A percentile compares a stretch with the other conserved stretches of the same genome.
Conservation (phyloP, 306 rosid genomes). For the Oxytropis ochrocephala region DNA sequence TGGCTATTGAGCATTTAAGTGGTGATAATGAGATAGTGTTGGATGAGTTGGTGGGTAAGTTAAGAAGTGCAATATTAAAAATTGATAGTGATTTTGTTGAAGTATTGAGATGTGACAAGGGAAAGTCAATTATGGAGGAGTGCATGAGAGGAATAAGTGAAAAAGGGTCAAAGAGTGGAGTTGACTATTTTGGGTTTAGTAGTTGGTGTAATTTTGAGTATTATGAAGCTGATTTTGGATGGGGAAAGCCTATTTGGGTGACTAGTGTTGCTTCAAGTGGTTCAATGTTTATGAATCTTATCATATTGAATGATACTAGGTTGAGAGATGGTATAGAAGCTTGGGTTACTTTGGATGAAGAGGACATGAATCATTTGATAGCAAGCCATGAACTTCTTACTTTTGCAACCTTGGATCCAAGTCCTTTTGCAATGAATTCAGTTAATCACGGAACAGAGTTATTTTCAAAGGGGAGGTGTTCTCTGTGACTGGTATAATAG, state of each 20-base stretch:
- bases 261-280: background rate
- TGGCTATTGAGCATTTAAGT: background rate
- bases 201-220: constrained; percentile 28
- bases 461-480: too few species aligned
- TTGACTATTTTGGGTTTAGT: constrained; percentile 16
- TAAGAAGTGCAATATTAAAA: constrained; percentile 11
- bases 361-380: background rate
- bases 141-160: background rate
- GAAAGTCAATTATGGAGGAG: background rate
- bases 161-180: background rate
- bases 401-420: constrained; percentile 17
- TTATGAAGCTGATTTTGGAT: constrained; percentile 34
- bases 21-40: background rate
- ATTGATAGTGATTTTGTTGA: background rate
- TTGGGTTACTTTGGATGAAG: constrained; percentile 25
- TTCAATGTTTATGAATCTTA: constrained; percentile 12
- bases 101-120: constrained; percentile 1
- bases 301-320: constrained; percentile 2
- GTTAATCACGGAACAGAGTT: too few species aligned
- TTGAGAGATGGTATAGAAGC: constrained; percentile 28
- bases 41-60: constrained; percentile 5
- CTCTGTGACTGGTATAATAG: too few species aligned
- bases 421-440: constrained; percentile 3
- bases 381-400: constrained; percentile 6
- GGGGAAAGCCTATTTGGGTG: constrained; percentile 37